Evolutionary conservation across 2,329 filamentous ascomycete species (phyloP).

Genomic region (Periconia macrospinosa): DNA sequence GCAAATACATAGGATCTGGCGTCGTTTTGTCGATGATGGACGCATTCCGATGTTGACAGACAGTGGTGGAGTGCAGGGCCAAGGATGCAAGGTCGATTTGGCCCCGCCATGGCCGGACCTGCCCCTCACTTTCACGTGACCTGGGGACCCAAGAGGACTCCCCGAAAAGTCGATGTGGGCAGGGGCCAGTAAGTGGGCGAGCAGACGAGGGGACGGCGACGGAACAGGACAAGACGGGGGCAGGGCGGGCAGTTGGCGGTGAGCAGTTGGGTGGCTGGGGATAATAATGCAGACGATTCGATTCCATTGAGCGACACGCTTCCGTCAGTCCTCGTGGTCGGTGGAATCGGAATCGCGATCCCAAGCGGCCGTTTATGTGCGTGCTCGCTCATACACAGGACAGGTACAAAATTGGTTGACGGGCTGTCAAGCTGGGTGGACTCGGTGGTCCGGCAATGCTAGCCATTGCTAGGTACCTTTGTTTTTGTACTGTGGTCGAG

Average conservation of each 20-base stretch:
- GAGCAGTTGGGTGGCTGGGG: conserved; percentile 39
- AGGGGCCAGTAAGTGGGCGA: conserved; percentile 34
- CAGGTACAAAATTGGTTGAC: no score
- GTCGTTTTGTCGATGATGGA: no score
- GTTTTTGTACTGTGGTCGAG: conserved; percentile 8
- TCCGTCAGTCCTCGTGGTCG: background rate
- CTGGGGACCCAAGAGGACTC: no score
- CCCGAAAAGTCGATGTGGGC: no score
- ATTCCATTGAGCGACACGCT: background rate
- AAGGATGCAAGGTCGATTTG: background rate
- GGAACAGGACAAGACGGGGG: background rate
- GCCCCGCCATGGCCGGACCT: background rate
- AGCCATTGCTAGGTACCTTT: background rate
- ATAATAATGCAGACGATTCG: background rate
- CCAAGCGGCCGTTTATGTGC: no score
- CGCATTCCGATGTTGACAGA: no score
- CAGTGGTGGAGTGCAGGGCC: background rate
- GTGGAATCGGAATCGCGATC: no score
- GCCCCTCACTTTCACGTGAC: no score
- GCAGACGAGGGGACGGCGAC: conserved; percentile 33
- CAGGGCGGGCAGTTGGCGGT: conserved; percentile 32
- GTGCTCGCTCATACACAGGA: no score
- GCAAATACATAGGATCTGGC: no score
- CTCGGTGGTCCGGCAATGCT: background rate
- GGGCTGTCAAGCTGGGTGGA: background rate